These are phyloP conservation scores for Botrytis fabae DNA, from an alignment of 2,329 filamentous ascomycete genomes.

Conservation along the genomic window DNA sequence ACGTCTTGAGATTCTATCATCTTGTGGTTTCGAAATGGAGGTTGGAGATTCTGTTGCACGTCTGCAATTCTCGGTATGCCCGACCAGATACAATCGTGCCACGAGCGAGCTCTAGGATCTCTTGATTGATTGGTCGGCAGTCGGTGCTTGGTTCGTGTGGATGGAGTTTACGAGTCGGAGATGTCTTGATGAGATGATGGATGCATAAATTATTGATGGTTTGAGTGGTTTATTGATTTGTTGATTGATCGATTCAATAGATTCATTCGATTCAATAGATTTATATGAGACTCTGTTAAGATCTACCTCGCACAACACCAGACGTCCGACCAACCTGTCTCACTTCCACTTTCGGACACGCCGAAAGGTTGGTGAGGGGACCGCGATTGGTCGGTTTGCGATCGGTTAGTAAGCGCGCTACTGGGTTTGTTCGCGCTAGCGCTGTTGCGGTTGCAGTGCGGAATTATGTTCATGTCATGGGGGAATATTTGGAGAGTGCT, in stretches of 20 bases:
- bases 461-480: background rate
- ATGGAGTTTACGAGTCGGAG: background rate
- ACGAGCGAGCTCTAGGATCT: background rate
- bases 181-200: background rate
- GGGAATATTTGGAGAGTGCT: background rate
- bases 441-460: background rate
- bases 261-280: background rate
- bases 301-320: background rate
- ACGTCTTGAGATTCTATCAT: too few relatives aligned
- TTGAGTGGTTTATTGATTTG: background rate
- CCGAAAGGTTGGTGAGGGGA: background rate
- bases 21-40: too few relatives aligned
- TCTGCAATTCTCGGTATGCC: background rate
- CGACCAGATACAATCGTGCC: background rate
- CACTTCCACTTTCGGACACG: background rate
- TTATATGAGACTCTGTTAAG: background rate
- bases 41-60: background rate
- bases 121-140: background rate
- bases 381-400: background rate
- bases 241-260: background rate
- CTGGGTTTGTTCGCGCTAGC: background rate
- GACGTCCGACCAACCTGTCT: background rate
- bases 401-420: conserved; percentile 1
- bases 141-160: background rate
- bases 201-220: background rate